Base-by-base conservation (phyloP, 345 rosid genomes). In the Hibiscus tridactylites region DNA sequence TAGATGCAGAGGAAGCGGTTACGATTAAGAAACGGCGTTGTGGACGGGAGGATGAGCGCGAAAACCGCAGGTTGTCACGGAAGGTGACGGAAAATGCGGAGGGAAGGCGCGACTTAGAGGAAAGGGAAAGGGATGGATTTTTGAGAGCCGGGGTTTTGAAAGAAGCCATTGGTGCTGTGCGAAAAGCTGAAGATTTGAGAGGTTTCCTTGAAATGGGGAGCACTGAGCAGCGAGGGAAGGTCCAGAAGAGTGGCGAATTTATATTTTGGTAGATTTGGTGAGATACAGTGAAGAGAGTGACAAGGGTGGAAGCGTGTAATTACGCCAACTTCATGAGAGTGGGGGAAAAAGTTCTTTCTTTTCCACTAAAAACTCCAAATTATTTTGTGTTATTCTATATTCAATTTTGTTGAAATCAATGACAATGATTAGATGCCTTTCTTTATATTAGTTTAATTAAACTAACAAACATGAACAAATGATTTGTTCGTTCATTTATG, bases 1-100 rank as follows among this genome's bases (percentile, higher is more conserved):
- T 35, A 28, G 83, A 75, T 15, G 80, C 60, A 21, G 63, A 72
- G 74, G 82, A 80, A 9, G 77, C 76, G 0, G 77, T 70, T 31
- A 78, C 50, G 61, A 79, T 31, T 47, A 81, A 19, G 68, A 64
- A 42, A 64, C 33, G 74, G 11, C 44, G 76, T 0, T 78, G 78
- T 44, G 74, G 24, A 0, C 19, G 21, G 9, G 57, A 52, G 21
- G 57, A 52, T 6, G 57, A 6, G 57, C 57, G 57, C 8, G 21
- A 52, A 52, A 52, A 52, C 9, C 57, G 57, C 19, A n/a, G 21
- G 21, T 52, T 52, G 57, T 52, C 19, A 52, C 9, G 57, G 57
- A 52, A 52, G 8, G 57, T 15, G 57, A 52, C 9, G 21, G 57
- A n/a, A 52, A 52, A 52, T 15, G 57, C 6, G 6, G 21, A 52